Evolutionary conservation across 805 yeast species (phyloP).

Genomic region (Metschnikowia corniflorae): DNA sequence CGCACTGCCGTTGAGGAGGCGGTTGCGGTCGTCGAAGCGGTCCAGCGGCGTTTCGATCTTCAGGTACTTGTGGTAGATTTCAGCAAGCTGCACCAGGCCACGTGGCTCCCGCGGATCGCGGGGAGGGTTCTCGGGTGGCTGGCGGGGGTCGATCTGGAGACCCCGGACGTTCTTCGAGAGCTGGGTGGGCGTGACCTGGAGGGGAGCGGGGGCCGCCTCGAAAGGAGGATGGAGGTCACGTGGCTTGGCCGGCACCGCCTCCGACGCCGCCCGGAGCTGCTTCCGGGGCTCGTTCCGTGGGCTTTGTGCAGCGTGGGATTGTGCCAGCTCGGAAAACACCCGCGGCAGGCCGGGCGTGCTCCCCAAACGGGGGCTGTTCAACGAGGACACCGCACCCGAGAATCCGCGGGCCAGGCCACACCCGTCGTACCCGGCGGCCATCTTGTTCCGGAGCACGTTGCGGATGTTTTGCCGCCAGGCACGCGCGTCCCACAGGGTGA

Average conservation of each 20-base stretch:
- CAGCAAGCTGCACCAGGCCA: constrained; percentile 38
- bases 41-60: constrained; percentile 39
- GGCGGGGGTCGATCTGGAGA: constrained; percentile 19
- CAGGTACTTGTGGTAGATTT: constrained; percentile 42
- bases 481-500: constrained; percentile 36
- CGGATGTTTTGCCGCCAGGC: constrained; percentile 34
- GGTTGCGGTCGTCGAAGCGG: constrained; percentile 35
- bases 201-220: constrained; percentile 2
- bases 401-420: constrained; percentile 63
- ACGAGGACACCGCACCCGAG: constrained; percentile 55
- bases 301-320: neutral
- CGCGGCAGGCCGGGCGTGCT: constrained; percentile 7
- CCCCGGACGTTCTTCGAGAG: constrained; percentile 24
- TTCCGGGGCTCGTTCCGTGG: neutral
- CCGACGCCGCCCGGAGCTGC: neutral
- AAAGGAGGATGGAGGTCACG: too few relatives aligned
- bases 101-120: too few relatives aligned
- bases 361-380: constrained; percentile 39
- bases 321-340: neutral
- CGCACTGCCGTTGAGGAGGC: constrained; percentile 34
- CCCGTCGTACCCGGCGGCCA: constrained; percentile 59
- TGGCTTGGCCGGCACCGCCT: too few relatives aligned
- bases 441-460: constrained; percentile 29
- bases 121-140: too few relatives aligned
- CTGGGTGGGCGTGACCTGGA: neutral